These are phyloP conservation scores for Penicillium crystallinum DNA, from an alignment of 495 filamentous ascomycete genomes.

Conservation along the genomic window DNA sequence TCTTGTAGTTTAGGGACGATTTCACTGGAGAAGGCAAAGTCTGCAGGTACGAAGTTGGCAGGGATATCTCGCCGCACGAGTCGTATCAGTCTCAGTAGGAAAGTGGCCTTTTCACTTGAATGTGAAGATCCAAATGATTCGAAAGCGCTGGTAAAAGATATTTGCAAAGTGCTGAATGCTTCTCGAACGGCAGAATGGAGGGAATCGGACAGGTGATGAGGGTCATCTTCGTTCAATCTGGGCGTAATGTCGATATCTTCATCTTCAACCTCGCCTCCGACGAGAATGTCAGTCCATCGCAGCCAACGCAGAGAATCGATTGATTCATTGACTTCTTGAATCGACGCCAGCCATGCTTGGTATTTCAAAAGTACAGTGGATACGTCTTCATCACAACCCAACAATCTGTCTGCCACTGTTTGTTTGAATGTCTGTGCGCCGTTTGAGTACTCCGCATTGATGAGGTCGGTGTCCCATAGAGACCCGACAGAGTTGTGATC, in stretches of 20 bases:
- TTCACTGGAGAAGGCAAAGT: constrained; percentile 35
- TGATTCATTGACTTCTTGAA: constrained; percentile 54
- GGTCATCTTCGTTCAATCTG: constrained; percentile 68
- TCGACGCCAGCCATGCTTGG: constrained; percentile 59
- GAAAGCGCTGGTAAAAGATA: constrained; percentile 46
- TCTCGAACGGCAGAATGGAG: constrained; percentile 52
- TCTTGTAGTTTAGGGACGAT: constrained; percentile 56
- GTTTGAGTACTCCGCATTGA: constrained; percentile 45
- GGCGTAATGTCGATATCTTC: constrained; percentile 56
- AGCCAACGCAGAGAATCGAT: constrained; percentile 62
- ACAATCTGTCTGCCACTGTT: constrained; percentile 43
- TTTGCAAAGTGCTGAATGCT: constrained; percentile 56
- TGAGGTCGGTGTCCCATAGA: constrained; percentile 58
- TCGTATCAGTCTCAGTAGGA: constrained; percentile 70
- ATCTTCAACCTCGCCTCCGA: constrained; percentile 69
- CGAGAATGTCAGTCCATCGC: constrained; percentile 72
- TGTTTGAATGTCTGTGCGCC: constrained; percentile 54
- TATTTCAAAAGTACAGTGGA: constrained; percentile 56
- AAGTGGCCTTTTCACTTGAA: constrained; percentile 55
- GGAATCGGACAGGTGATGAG: constrained; percentile 54
- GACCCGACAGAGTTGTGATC: constrained; percentile 42
- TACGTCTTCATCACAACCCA: constrained; percentile 65
- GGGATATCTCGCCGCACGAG: constrained; percentile 67
- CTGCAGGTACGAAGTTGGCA: constrained; percentile 27
- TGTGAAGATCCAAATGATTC: constrained; percentile 36